These are phyloP conservation scores for Apiospora kogelbergensis DNA, from an alignment of 2,329 filamentous ascomycete species.

Conservation along the genomic window DNA sequence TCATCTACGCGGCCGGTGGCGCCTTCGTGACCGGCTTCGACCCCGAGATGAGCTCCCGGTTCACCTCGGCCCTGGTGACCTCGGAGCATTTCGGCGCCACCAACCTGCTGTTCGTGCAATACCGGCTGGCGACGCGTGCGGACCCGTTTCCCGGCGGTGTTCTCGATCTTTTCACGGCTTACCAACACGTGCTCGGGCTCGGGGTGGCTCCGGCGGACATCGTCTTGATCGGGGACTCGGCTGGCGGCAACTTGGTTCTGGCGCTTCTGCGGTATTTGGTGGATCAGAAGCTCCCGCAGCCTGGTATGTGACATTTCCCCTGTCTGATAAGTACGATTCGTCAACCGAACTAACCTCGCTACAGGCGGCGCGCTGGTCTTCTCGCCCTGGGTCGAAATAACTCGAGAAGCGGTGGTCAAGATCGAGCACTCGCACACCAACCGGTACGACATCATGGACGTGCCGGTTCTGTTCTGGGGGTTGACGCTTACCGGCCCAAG, in stretches of 20 bases:
- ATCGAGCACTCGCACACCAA: constrained; percentile 10
- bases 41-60: constrained; percentile 3
- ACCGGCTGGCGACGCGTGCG: constrained; percentile 16
- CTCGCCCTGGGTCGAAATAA: constrained; percentile 24
- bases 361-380: constrained; percentile 16
- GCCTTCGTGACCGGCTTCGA: constrained; percentile 21
- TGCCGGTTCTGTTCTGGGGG: constrained; percentile 24
- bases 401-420: background rate
- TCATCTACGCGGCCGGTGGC: constrained; percentile 17
- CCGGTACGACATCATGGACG: constrained; percentile 17
- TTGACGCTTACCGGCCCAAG: constrained; percentile 18
- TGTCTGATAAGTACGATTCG: too few species aligned
- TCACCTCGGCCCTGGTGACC: constrained; percentile 9
- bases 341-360: too few species aligned
- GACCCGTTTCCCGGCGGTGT: constrained; percentile 21
- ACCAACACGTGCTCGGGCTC: constrained; percentile 18
- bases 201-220: constrained; percentile 19
- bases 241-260: constrained; percentile 20
- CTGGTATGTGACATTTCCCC: constrained; percentile 13
- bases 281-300: constrained; percentile 14
- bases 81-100: constrained; percentile 12
- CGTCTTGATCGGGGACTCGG: constrained; percentile 21
- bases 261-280: constrained; percentile 21
- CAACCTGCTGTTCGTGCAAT: constrained; percentile 17
- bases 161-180: constrained; percentile 18